Evolutionary conservation across 352 stramenopile species (phyloP), one percentile per base, ranked within the genome.

Genomic region (Pythium insidiosum): DNA sequence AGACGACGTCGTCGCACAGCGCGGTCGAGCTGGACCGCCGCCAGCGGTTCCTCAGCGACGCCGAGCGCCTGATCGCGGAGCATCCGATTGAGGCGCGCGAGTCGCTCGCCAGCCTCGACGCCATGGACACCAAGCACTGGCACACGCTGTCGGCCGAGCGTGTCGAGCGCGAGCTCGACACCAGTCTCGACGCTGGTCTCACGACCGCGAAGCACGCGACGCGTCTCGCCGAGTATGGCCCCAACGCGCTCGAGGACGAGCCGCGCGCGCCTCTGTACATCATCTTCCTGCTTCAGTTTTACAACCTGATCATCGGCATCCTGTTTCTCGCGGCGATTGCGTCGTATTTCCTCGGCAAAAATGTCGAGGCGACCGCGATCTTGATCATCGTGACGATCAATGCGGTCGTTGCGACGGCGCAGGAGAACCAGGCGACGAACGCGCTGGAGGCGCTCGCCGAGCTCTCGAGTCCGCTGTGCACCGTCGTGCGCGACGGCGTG

Each of bases 281-380:
- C 30, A 51, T 81, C 9, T 87, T 89, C 36, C 18, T 86, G 3
- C 52, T 87, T 19, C 77, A 89, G 42, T 87, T 89, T 56, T 87
- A 84, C 66, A 89, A 89, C 35, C 50, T 89, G 22, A 87, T 89
- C 46, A 83, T 87, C 38, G 46, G 37, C 11, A 64, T 89, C 57
- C 56, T 89, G 28, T 37, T 89, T 5, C 60, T 87, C 19, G 77
- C 77, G 0, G 59, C 72, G 0, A 26, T 84, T 23, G 69, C 71
- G 3, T 80, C 71, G 6, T 48, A 83, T n/a, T 58, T 57, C 0
- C 48, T 89, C 5, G 64, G 77, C 19, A 73, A 87, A 26, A 83
- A 59, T 43, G 63, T 86, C 21, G 76, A 89, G 37, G 76, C 71
- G 20, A 83, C 84, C 22, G 73, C 76, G 15, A 77, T 89, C 33